Base-by-base conservation (phyloP, 163 green algal genomes). In the Prototheca wickerhamii region DNA sequence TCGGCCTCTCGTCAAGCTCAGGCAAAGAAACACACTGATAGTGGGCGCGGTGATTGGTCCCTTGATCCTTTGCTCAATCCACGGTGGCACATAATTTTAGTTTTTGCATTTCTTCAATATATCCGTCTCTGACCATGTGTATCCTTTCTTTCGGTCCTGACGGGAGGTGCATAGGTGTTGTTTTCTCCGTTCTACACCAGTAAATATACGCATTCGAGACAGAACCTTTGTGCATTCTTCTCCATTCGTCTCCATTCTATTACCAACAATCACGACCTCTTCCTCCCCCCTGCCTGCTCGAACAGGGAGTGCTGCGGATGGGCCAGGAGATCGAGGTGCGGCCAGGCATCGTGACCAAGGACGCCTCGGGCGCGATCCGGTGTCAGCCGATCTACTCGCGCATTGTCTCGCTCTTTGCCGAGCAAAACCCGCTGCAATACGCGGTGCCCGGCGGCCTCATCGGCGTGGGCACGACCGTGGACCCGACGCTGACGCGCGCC, bases 361-460 rank as follows among this genome's bases (percentile, higher is more conserved):
- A 98, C 74, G 77, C 81, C 21, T 82, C 90, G 57, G 93, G 93
- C 33, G 74, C 78, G 25, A 82, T 94, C 32, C 88, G 88, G 61
- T 97, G 91, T 81, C 89, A 84, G 50, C 93, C 93, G 67, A 97
- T 99, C 78, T 94, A 86, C 77, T 94, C 83, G 6, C 89, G 91
- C 70, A 97, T 99, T 70, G 87, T 98, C 10, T 88, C 87, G 26
- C 81, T 99, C 30, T 92, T 96, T 66, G 90, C 93, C n/a, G 93
- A 98, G 81, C 75, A 91, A 65, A 98, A 95, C 72, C 66, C 81
- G 68, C 82, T 98, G 73, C 88, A 98, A 79, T 99, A 87, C 69
- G 93, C 93, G 21, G 93, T 98, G 51, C 93, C 93, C 1, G 93
- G 93, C 17, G 93, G 93, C n/a, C 87, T 99, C 53, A 99, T 99